Evolutionary conservation across 2,329 filamentous ascomycete species (phyloP).

Genomic region (Fusarium metavorans): DNA sequence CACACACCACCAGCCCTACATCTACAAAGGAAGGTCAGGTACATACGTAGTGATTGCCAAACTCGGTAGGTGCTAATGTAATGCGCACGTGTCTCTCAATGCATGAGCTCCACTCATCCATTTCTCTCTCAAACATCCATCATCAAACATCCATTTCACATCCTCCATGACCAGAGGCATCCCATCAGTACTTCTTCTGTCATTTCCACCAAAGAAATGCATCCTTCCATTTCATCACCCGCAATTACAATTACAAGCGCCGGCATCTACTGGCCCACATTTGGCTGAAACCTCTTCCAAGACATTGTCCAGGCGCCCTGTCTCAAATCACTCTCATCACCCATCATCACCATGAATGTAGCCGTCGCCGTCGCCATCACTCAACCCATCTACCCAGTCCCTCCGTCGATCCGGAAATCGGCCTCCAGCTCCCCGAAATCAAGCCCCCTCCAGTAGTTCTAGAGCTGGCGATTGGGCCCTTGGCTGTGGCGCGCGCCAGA

Average conservation of each 20-base stretch:
- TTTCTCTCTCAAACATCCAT: constrained; percentile 4
- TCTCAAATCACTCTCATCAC: constrained; percentile 1
- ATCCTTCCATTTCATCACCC: neutral
- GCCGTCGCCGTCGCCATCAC: neutral
- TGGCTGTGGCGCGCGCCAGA: constrained; percentile 43
- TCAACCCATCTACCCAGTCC: neutral
- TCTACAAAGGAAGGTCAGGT: constrained; percentile 3
- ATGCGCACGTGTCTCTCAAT: constrained; percentile 37
- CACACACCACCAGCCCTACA: constrained; percentile 8
- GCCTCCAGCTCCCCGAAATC: constrained; percentile 29
- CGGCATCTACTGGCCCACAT: constrained; percentile 16
- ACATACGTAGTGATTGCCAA: constrained; percentile 20
- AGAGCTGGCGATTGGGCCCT: constrained; percentile 13
- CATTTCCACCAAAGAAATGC: neutral
- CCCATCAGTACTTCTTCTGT: neutral
- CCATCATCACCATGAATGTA: neutral
- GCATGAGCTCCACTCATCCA: constrained; percentile 13
- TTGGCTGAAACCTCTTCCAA: constrained; percentile 28
- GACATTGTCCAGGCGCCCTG: neutral
- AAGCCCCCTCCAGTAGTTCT: constrained; percentile 7
- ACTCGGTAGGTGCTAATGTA: constrained; percentile 39
- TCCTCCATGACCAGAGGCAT: neutral
- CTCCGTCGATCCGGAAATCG: constrained; percentile 34
- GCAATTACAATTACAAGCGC: neutral
- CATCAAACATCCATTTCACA: neutral